phyloP scores from a whole-genome alignment of 1,139 yeast genomes.

The Saccharomyces hybrid region DNA sequence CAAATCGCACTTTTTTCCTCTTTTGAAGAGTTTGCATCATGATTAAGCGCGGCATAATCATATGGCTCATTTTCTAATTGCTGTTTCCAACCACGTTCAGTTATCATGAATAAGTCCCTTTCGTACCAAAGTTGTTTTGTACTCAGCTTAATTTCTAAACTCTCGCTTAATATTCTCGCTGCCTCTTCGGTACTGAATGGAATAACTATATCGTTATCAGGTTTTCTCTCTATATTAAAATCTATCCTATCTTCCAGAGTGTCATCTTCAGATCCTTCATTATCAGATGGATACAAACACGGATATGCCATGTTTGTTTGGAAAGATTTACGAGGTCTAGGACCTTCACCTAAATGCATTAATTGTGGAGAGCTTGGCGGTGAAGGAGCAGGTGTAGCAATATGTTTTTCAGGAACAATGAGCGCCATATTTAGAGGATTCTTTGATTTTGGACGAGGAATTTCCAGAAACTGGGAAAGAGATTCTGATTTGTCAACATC shows the following conservation, averaged over 20 bases:
- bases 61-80: conserved; percentile 13
- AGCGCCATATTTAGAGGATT: conserved; percentile 37
- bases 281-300: conserved; percentile 56
- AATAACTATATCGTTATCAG: conserved; percentile 31
- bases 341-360: conserved; percentile 11
- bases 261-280: conserved; percentile 18
- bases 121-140: conserved; percentile 68
- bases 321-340: conserved; percentile 49
- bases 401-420: conserved; percentile 60
- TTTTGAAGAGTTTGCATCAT: conserved; percentile 8
- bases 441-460: conserved; percentile 53
- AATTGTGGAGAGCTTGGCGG: conserved; percentile 59
- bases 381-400: conserved; percentile 87
- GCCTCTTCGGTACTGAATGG: conserved; percentile 84
- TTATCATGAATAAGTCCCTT: conserved; percentile 58
- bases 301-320: conserved; percentile 80
- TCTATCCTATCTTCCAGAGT: conserved; percentile 13
- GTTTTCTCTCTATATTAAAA: conserved; percentile 1
- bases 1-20: conserved; percentile 21
- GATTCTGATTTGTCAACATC: conserved; percentile 46
- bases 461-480: conserved; percentile 50
- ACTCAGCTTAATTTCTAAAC: conserved; percentile 55
- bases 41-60: conserved; percentile 12
- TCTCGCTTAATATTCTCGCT: conserved; percentile 49
- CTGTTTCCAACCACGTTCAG: conserved; percentile 61